Conservation (phyloP, 129 eudicot genomes). For the Lactuca saligna region DNA sequence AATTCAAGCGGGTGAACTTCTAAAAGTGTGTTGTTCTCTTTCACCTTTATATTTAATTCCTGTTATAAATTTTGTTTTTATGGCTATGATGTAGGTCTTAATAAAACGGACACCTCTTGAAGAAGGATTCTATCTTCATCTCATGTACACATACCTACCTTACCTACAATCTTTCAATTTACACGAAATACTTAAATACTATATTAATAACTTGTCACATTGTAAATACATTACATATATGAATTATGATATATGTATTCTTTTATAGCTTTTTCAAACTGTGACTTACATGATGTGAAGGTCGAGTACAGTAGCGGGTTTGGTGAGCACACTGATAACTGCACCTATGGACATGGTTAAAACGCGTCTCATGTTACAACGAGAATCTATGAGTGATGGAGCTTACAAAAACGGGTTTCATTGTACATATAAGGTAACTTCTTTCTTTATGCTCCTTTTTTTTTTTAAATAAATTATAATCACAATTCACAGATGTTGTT, state of each 20-base stretch:
- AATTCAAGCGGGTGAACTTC: slow-evolving; percentile 78
- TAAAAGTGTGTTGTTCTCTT: slow-evolving; percentile 7
- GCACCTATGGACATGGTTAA: slow-evolving; percentile 93
- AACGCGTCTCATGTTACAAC: slow-evolving; percentile 93
- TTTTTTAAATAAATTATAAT: not conserved
- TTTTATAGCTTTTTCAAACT: slow-evolving; percentile 7
- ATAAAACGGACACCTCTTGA: slow-evolving; percentile 64
- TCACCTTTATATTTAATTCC: not conserved
- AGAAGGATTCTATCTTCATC: slow-evolving; percentile 88
- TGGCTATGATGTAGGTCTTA: slow-evolving; percentile 53
- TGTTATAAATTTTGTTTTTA: slow-evolving; percentile 18
- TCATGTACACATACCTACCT: slow-evolving; percentile 48
- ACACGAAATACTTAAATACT: slow-evolving; percentile 1
- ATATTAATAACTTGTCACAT: slow-evolving; percentile 9
- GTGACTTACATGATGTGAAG: slow-evolving; percentile 47
- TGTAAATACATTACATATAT: not conserved
- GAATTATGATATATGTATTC: not conserved
- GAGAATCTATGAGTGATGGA: slow-evolving; percentile 58
- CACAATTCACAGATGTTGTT: not conserved
- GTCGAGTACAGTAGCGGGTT: slow-evolving; percentile 88
- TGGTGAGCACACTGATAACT: slow-evolving; percentile 74
- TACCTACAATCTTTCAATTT: slow-evolving; percentile 15
- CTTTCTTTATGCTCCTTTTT: not conserved
- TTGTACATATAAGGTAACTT: slow-evolving; percentile 80
- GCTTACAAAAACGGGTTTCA: slow-evolving; percentile 78